Percentiles rank a stretch among this genome's conserved stretches.
These are phyloP conservation scores for Nitzschia sp. DNA, from an alignment of 108 stramenopile species.

Conservation along the genomic window DNA sequence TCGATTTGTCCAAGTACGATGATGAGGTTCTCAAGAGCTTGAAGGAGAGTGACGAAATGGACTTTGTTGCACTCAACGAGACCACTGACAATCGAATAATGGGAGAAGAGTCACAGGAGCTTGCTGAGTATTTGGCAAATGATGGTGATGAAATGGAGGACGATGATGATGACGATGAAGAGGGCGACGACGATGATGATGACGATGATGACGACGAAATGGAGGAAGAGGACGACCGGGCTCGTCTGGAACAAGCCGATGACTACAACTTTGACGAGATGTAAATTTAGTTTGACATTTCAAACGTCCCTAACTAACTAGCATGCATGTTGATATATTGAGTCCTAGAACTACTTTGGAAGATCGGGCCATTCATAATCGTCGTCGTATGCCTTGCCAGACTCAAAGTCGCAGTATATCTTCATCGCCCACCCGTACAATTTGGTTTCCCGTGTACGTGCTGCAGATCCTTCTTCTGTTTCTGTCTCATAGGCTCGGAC, in stretches of 20 bases:
- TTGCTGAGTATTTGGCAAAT: conserved; percentile 45
- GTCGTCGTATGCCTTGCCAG: conserved; percentile 60
- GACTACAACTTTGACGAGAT: conserved; percentile 66
- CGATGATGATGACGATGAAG: conserved; percentile 35
- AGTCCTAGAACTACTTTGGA: not conserved
- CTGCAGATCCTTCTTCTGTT: conserved; percentile 29
- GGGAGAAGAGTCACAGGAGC: conserved; percentile 33
- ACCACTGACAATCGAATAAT: not conserved
- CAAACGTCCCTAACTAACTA: not conserved
- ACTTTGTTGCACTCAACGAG: conserved; percentile 72
- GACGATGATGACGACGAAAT: conserved; percentile 45
- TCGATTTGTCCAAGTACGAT: conserved; percentile 77
- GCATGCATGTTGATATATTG: not conserved
- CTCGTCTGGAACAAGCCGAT: conserved; percentile 62
- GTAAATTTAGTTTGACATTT: conserved; percentile 24
- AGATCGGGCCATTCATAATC: conserved; percentile 72
- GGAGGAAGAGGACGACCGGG: conserved; percentile 58
- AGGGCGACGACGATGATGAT: conserved; percentile 44
- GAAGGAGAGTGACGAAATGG: conserved; percentile 86
- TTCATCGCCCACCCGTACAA: conserved; percentile 75
- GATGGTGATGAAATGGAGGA: conserved; percentile 42
- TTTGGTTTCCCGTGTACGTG: conserved; percentile 39
- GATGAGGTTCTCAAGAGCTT: conserved; percentile 65
- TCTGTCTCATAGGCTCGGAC: conserved; percentile 57
- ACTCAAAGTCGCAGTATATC: conserved; percentile 76